Evolutionary conservation across 2,329 filamentous ascomycete species (phyloP).

Genomic region (Cladosporium sp.): DNA sequence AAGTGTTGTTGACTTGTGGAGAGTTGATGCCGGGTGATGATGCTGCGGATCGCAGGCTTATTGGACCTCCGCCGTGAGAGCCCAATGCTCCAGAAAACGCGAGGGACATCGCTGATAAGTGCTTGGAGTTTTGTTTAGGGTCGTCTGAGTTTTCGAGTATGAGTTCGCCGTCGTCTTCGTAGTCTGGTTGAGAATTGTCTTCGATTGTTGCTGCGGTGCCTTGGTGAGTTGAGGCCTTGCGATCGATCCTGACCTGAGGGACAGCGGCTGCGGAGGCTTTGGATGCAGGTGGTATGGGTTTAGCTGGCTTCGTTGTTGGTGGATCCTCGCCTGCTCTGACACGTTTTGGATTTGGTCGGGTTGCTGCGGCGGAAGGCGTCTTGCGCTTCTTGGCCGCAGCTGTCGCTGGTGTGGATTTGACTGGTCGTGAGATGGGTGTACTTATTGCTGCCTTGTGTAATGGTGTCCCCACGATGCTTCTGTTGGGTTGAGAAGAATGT

Average conservation of each 20-base stretch:
- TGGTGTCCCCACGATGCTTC: conserved; percentile 21
- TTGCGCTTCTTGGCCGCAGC: conserved; percentile 10
- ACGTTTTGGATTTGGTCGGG: conserved; percentile 21
- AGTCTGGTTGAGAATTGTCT: conserved; percentile 11
- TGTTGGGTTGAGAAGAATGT: conserved; percentile 17
- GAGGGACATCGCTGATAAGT: conserved; percentile 24
- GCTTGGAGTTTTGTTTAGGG: conserved; percentile 22
- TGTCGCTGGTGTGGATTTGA: conserved; percentile 10
- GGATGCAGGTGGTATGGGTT: conserved; percentile 1
- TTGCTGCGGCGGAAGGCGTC: conserved; percentile 3
- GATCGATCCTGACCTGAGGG: conserved; percentile 26
- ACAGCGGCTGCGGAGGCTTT: conserved; percentile 14
- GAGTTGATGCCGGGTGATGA: conserved; percentile 30
- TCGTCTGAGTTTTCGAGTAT: conserved; percentile 30
- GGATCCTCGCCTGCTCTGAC: conserved; percentile 25
- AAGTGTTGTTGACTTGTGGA: conserved; percentile 12
- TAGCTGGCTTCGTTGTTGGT: background rate
- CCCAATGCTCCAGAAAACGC: conserved; percentile 22
- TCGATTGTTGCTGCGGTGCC: conserved; percentile 10
- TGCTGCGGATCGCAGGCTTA: conserved; percentile 41
- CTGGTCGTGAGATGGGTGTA: conserved; percentile 19
- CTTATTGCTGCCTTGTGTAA: conserved; percentile 11
- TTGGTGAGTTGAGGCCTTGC: conserved; percentile 25
- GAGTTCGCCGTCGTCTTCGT: conserved; percentile 30
- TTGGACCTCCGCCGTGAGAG: conserved; percentile 36